Evolutionary conservation across 1,139 yeast genomes (phyloP), one percentile per base, ranked within the genome.

Genomic region (Geotrichum bryndzae): DNA sequence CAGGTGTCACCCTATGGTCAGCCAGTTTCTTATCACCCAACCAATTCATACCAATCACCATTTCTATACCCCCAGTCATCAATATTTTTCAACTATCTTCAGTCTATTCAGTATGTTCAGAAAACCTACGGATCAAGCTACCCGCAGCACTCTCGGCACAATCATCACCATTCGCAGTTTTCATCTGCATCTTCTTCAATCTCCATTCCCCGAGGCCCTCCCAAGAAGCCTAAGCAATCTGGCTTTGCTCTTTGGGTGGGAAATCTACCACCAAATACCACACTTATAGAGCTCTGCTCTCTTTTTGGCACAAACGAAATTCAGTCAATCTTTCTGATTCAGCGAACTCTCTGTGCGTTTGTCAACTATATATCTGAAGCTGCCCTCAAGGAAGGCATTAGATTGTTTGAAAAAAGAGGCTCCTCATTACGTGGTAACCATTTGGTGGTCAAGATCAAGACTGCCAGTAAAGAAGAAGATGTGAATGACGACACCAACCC

Each of bases 191-290:
- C 41, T 50, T 52, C 56, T 57, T 11, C 15, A 45, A 7, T 35
- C 41, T 22, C 51, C 38, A 29, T 61, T n/a, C 73, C 73, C 2
- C 57, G 73, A 38, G 73, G 73, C 5, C 73, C 73, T 1, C 73
- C 73, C 6, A 67, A 65, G 55, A 70, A 75, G 58, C 79, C 79
- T 1, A 70, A 73, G 7, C 75, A 74, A 57, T 69, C 77, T 1
- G 76, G 77, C 1, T 71, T 69, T 59, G 77, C 79, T 0, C 66
- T 77, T n/a, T 77, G 80, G 80, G 79, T 77, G 3, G 80, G 80
- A 7, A 77, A 77, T 60, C 66, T 77, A 18, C 77, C 80, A 10
- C 67, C 69, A 6, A 68, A 66, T 54, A 71, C 78, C 18, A 68
- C 73, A 5, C 68, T 77, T 33, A 66, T 66, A 22, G 77, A 76